These are phyloP conservation scores for Aspergillus bridgeri DNA, from an alignment of 495 filamentous ascomycete species.

Conservation along the genomic window DNA sequence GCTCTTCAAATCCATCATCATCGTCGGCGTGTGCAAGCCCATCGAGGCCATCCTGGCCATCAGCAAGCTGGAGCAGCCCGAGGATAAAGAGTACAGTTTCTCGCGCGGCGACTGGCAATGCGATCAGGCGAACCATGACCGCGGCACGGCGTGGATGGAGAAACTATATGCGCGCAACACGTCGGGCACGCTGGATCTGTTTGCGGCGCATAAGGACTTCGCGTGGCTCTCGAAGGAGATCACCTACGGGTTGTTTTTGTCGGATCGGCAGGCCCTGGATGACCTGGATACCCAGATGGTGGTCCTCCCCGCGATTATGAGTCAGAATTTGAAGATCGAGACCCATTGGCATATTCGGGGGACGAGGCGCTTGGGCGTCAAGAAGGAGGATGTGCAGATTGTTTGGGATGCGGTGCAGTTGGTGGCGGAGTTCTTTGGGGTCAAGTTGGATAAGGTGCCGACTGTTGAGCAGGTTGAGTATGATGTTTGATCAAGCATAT, in stretches of 20 bases:
- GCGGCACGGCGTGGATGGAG: constrained; percentile 46
- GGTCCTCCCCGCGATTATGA: constrained; percentile 56
- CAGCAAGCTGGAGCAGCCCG: constrained; percentile 41
- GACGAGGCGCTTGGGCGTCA: constrained; percentile 47
- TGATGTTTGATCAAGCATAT: constrained; percentile 38
- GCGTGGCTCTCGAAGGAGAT: constrained; percentile 38
- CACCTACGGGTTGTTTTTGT: constrained; percentile 57
- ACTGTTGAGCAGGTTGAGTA: constrained; percentile 46
- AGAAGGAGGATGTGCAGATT: constrained; percentile 47
- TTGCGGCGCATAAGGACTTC: constrained; percentile 52
- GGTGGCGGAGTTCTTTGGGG: constrained; percentile 35
- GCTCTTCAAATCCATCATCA: constrained; percentile 47
- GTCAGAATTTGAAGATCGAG: constrained; percentile 50
- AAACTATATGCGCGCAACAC: constrained; percentile 39
- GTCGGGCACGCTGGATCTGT: constrained; percentile 34
- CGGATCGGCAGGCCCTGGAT: constrained; percentile 50
- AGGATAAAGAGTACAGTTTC: constrained; percentile 51
- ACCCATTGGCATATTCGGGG: constrained; percentile 59
- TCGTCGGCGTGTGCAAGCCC: constrained; percentile 53
- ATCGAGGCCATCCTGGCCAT: constrained; percentile 49
- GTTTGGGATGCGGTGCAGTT: constrained; percentile 38
- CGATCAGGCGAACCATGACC: constrained; percentile 44
- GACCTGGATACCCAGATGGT: constrained; percentile 54
- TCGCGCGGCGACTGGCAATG: constrained; percentile 40
- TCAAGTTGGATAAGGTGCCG: constrained; percentile 41